Evolutionary conservation across 192 early-diverging fungal species (phyloP).

Genomic region (Coemansia sp.): DNA sequence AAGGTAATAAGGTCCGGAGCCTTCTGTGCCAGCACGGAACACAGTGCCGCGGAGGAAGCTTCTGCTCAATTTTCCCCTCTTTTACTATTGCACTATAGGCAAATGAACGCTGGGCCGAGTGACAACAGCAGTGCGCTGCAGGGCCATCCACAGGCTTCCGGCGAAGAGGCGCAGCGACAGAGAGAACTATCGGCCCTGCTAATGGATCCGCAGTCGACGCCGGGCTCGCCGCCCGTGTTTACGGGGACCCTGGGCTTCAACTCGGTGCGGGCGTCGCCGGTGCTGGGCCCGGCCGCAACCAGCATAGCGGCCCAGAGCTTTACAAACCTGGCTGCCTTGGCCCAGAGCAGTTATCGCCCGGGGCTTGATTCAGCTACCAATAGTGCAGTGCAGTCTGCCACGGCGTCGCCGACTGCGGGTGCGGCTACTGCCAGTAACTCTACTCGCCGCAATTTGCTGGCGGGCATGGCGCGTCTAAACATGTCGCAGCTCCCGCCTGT

Average conservation of each 20-base stretch:
- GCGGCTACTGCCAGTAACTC: not conserved
- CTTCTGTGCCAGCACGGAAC: no score
- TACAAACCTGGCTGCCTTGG: conserved; percentile 22
- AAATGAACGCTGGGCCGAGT: no score
- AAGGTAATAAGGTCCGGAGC: no score
- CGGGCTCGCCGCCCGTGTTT: conserved; percentile 28
- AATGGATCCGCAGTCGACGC: conserved; percentile 27
- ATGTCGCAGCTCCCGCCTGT: conserved; percentile 38
- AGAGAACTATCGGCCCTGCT: conserved; percentile 31
- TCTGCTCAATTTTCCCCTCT: no score
- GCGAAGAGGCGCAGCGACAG: no score
- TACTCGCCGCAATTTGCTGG: conserved; percentile 20
- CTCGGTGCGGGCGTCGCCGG: conserved; percentile 35
- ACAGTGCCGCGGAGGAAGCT: no score
- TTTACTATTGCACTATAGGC: no score
- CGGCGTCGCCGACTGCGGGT: conserved; percentile 21
- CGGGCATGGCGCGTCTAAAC: conserved; percentile 37
- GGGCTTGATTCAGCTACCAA: conserved; percentile 17
- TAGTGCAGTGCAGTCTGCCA: conserved; percentile 43
- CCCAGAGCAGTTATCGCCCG: not conserved
- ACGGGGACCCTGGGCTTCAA: conserved; percentile 24
- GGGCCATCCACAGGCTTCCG: no score
- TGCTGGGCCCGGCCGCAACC: conserved; percentile 3
- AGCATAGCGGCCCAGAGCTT: conserved; percentile 5
- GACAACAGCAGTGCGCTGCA: no score